phyloP scores from a whole-genome alignment of 2,329 filamentous ascomycete species.

The Magnaporthiopsis incrustans region DNA sequence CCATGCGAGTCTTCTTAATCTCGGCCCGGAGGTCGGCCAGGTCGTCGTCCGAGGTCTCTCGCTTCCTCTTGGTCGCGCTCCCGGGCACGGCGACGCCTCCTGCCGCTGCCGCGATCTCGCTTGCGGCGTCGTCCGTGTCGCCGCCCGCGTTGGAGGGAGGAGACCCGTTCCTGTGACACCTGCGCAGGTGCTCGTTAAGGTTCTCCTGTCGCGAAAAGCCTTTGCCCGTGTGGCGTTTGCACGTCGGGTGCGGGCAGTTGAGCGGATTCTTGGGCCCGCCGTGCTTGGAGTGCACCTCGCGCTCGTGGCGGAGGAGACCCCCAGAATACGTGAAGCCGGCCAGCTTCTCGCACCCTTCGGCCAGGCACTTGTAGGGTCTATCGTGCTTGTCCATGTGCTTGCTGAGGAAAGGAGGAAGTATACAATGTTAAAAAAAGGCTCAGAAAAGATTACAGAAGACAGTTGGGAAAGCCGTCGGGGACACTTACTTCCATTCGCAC shows the following conservation, averaged over 20 bases:
- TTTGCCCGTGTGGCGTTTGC: constrained; percentile 80
- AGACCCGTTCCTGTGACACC: constrained; percentile 59
- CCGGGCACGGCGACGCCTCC: constrained; percentile 15
- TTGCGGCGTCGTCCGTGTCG: constrained; percentile 39
- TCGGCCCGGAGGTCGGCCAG: constrained; percentile 50
- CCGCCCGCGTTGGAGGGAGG: constrained; percentile 18
- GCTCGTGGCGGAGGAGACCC: constrained; percentile 79
- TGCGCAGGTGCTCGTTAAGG: constrained; percentile 82
- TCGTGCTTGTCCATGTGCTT: constrained; percentile 99
- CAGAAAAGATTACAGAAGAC: too few species aligned
- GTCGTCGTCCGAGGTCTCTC: constrained; percentile 24
- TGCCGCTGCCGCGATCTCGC: constrained; percentile 25
- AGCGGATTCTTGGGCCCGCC: constrained; percentile 81
- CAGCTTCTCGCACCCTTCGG: constrained; percentile 80
- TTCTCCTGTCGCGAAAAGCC: constrained; percentile 94
- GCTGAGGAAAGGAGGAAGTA: constrained; percentile 33
- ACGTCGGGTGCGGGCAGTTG: constrained; percentile 77
- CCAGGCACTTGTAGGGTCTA: constrained; percentile 78
- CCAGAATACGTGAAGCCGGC: constrained; percentile 94
- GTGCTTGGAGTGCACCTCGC: constrained; percentile 88
- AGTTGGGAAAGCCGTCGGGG: neutral
- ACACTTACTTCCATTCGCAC: constrained; percentile 90
- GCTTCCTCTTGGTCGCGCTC: constrained; percentile 35
- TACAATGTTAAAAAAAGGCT: neutral
- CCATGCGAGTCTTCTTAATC: constrained; percentile 56